Conservation (phyloP, 2,329 filamentous ascomycete genomes). For the Diaporthe humulicola region DNA sequence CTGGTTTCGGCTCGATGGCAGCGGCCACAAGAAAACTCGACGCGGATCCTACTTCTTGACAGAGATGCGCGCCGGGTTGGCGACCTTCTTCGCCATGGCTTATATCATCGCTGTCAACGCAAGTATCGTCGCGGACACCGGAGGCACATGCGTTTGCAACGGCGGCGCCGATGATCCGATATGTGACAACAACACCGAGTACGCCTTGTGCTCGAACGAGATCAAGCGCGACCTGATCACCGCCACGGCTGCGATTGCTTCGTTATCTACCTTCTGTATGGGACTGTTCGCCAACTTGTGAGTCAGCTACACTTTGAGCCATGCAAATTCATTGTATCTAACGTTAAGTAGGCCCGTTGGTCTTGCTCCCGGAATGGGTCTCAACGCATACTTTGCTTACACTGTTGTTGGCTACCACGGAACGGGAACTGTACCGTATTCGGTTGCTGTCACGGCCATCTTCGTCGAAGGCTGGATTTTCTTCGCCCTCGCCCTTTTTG, state of each 20-base stretch:
- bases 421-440: conserved; percentile 78
- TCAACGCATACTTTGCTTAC: conserved; percentile 91
- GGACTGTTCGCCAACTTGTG: conserved; percentile 83
- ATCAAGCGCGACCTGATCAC: conserved; percentile 86
- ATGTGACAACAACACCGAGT: conserved; percentile 69
- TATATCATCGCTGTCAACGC: conserved; percentile 66
- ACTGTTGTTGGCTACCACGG: conserved; percentile 85
- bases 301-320: conserved; percentile 45
- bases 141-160: conserved; percentile 83
- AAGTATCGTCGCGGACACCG: conserved; percentile 70
- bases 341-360: conserved; percentile 67
- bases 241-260: conserved; percentile 85
- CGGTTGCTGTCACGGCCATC: conserved; percentile 84
- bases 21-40: conserved; percentile 71
- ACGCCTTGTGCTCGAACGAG: conserved; percentile 72
- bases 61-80: conserved; percentile 85
- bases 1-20: conserved; percentile 86
- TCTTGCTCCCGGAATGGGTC: conserved; percentile 81
- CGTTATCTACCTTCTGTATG: conserved; percentile 85
- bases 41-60: conserved; percentile 85
- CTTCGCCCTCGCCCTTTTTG: conserved; percentile 81
- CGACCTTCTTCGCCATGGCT: conserved; percentile 79
- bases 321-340: neutral
- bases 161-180: conserved; percentile 62
- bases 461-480: conserved; percentile 93